Conservation (phyloP, 345 rosid species). For the Physaria fendleri region DNA sequence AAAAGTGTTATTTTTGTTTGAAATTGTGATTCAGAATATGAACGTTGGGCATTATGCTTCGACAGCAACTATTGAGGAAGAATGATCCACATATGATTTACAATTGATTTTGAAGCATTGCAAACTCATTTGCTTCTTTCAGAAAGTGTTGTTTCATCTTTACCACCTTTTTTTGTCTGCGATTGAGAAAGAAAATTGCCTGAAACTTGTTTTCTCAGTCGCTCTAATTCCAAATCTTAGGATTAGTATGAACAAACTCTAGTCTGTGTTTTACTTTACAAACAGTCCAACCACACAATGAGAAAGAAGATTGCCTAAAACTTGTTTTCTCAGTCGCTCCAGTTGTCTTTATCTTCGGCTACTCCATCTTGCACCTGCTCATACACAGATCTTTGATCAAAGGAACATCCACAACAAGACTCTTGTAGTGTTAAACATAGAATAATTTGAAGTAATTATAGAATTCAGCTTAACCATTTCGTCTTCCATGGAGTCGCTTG, state of each 20-base stretch:
- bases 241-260: not conserved
- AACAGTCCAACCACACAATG: no score
- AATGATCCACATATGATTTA: conserved; percentile 4
- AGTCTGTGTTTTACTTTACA: no score
- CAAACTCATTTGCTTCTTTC: not conserved
- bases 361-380: conserved; percentile 39
- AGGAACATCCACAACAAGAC: not conserved
- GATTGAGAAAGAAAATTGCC: not conserved
- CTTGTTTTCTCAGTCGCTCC: conserved; percentile 47
- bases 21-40: conserved; percentile 21
- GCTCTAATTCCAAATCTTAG: no score
- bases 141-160: not conserved
- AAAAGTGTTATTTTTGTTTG: not conserved
- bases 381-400: not conserved
- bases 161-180: no score
- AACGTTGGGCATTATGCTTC: conserved; percentile 28
- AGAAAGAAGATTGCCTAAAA: not conserved
- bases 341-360: conserved; percentile 53
- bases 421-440: not conserved
- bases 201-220: conserved; percentile 26
- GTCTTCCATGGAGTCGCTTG: conserved; percentile 33
- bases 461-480: conserved; percentile 29
- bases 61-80: conserved; percentile 14
- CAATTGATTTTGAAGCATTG: conserved; percentile 1
- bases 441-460: not conserved